phyloP scores from a whole-genome alignment of 73 alveolate species.

The Blepharisma stoltei region DNA sequence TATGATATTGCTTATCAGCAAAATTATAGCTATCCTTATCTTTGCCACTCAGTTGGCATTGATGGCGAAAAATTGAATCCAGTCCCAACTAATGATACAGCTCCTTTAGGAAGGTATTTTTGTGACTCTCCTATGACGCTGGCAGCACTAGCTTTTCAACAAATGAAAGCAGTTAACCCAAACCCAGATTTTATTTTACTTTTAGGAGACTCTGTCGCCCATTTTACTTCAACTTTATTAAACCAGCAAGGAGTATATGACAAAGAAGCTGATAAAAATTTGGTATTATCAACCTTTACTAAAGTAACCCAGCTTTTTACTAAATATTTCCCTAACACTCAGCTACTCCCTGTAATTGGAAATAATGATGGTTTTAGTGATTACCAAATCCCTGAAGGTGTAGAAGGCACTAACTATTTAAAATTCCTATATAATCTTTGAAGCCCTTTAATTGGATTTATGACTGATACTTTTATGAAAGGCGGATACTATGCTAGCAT shows the following conservation, averaged over 20 bases:
- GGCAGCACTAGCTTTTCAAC: background rate
- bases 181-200: background rate
- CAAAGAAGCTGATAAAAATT: background rate
- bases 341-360: background rate
- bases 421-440: background rate
- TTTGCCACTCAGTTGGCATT: background rate
- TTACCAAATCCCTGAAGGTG: background rate
- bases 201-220: conserved; percentile 8
- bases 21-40: background rate
- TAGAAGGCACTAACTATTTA: background rate
- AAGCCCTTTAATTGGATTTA: background rate
- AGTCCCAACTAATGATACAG: background rate
- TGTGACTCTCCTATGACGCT: background rate
- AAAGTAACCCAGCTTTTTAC: background rate
- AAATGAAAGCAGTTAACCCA: background rate
- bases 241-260: background rate
- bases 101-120: background rate
- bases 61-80: background rate
- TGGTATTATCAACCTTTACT: background rate
- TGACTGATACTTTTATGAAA: background rate
- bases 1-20: background rate
- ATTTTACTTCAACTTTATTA: background rate
- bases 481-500: background rate
- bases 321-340: background rate
- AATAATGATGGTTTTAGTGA: background rate